These are phyloP conservation scores for Starmerella floricola DNA, from an alignment of 805 yeast species.

Conservation along the genomic window DNA sequence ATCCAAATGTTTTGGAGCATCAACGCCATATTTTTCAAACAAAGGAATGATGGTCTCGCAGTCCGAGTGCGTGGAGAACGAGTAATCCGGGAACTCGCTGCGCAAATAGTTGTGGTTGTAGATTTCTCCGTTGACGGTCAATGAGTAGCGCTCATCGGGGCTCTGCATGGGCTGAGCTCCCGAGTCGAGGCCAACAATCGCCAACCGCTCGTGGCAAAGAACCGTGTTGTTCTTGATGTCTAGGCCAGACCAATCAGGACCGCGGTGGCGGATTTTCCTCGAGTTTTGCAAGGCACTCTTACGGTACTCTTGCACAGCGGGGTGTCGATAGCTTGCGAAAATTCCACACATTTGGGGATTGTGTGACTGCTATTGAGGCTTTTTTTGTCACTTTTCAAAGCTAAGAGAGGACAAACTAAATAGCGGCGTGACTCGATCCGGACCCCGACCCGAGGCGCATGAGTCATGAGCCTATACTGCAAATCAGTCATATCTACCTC, in stretches of 20 bases:
- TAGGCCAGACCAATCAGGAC: conserved; percentile 99
- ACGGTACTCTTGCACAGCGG: conserved; percentile 68
- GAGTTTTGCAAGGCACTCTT: conserved; percentile 79
- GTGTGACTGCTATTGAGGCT: not conserved
- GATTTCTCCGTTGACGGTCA: conserved; percentile 95
- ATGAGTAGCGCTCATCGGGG: conserved; percentile 54
- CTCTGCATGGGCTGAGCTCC: conserved; percentile 97
- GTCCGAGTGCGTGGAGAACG: conserved; percentile 76
- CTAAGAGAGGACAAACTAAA: not conserved
- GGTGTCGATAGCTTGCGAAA: conserved; percentile 80
- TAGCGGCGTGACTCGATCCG: too few species aligned
- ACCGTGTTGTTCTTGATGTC: conserved; percentile 61
- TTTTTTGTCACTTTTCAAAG: not conserved
- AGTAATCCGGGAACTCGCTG: conserved; percentile 57
- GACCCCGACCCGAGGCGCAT: too few species aligned
- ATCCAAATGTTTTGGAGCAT: conserved; percentile 84
- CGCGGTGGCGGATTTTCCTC: conserved; percentile 91
- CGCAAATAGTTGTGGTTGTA: conserved; percentile 91
- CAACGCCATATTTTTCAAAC: conserved; percentile 72
- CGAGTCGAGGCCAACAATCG: conserved; percentile 91
- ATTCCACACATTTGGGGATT: conserved; percentile 99
- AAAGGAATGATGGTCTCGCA: conserved; percentile 97
- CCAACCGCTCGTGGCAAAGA: conserved; percentile 87
- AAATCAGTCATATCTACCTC: too few species aligned
- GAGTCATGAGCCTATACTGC: too few species aligned